Evolutionary conservation across 306 rosid genomes (phyloP), one percentile per base, ranked within the genome.

Genomic region (Fagus crenata): DNA sequence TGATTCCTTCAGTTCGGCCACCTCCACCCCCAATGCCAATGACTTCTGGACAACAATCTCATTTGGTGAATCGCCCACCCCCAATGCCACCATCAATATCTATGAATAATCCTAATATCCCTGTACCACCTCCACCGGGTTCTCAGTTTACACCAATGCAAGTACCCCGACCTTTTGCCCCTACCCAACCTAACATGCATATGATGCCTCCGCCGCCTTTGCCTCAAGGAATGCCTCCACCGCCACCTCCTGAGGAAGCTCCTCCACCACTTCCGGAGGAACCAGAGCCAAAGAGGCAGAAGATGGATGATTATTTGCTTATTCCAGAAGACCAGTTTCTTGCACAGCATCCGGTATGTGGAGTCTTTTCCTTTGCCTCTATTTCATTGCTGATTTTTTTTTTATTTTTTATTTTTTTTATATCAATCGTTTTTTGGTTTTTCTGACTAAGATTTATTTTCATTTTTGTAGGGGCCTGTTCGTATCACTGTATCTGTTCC

Each of bases 231-330:
- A 37, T 89, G 84, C 92, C 93, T 31, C 97, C 98, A 0, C 97
- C 98, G 0, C 96, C 96, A 0, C 96, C 93, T 17, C 99, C 97
- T 4, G 99, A 95, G 33, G 99, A 92, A 86, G 99, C 97, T 86
- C 97, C 93, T 78, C 99, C 97, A 2, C 97, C 97, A 0, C 97
- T 91, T 39, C 99, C 97, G 7, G 97, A 92, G 7, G 99, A 95
- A 80, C 99, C 97, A 5, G 97, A 95, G 75, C 97, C 97, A 32
- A 95, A 95, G 92, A 85, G 89, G 85, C 97, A 87, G 84, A 95
- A 87, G 81, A 96, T 82, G 68, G 97, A 95, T 53, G 97, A 95
- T 87, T 87, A 89, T 46, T 78, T 87, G 86, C 97, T 95, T 76
- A 85, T 88, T 59, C 90, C 97, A 1, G 97, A 95, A 86, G 99